These are phyloP conservation scores for Spiraea crenata DNA, from an alignment of 331 rosid genomes.

Conservation along the genomic window DNA sequence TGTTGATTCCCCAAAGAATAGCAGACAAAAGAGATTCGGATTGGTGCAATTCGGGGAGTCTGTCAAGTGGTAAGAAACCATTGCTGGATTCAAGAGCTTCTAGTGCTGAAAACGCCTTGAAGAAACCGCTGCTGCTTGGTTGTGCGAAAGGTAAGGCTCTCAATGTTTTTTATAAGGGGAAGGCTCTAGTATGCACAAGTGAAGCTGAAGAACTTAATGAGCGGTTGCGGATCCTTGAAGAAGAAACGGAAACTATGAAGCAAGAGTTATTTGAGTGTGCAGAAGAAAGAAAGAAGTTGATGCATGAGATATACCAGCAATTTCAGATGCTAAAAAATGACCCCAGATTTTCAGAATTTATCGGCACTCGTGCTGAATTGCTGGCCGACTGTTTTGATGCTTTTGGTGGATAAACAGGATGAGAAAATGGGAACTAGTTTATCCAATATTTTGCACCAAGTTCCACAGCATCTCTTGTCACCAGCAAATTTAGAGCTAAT, in stretches of 20 bases:
- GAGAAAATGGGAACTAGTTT: conserved; percentile 23
- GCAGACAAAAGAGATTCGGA: background rate
- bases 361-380: background rate
- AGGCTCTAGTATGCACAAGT: conserved; percentile 19
- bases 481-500: conserved; percentile 32
- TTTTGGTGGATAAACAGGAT: conserved; percentile 28
- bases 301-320: conserved; percentile 40
- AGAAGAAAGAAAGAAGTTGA: conserved; percentile 36
- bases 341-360: background rate
- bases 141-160: conserved; percentile 8
- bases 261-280: conserved; percentile 26
- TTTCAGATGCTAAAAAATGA: conserved; percentile 31
- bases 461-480: conserved; percentile 31
- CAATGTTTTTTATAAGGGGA: conserved; percentile 11
- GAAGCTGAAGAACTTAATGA: conserved; percentile 32
- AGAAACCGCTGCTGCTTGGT: background rate
- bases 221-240: conserved; percentile 45
- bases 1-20: background rate
- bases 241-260: conserved; percentile 42
- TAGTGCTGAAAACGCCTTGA: background rate
- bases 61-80: conserved; percentile 13
- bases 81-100: background rate
- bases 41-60: background rate
- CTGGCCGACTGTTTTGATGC: background rate
- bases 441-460: conserved; percentile 25